phyloP scores from a whole-genome alignment of 371 early-diverging fungal species.

The Syncephalastrum racemosum region DNA sequence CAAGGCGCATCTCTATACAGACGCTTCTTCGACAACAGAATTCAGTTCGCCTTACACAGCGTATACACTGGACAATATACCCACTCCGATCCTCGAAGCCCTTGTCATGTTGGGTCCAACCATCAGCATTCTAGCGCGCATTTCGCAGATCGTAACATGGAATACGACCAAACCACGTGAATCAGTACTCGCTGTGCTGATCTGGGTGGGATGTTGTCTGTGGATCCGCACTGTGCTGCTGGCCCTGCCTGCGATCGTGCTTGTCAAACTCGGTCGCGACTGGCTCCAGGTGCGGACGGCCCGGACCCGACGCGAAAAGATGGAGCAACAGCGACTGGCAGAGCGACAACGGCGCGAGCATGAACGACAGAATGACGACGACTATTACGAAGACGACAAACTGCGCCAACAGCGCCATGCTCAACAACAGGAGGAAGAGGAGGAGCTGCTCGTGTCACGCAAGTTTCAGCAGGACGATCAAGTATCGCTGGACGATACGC shows the following conservation, averaged over 20 bases:
- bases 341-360: slow-evolving; percentile 16
- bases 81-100: slow-evolving; percentile 33
- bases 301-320: slow-evolving; percentile 24
- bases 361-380: slow-evolving; percentile 14
- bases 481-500: slow-evolving; percentile 46
- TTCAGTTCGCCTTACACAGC: slow-evolving; percentile 42
- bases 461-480: slow-evolving; percentile 30
- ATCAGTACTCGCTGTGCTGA: slow-evolving; percentile 25
- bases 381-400: slow-evolving; percentile 19
- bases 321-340: slow-evolving; percentile 27
- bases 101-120: slow-evolving; percentile 32
- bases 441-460: slow-evolving; percentile 27
- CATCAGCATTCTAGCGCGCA: slow-evolving; percentile 11
- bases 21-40: slow-evolving; percentile 8
- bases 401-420: slow-evolving; percentile 13
- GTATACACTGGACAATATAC: slow-evolving; percentile 40
- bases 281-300: slow-evolving; percentile 29
- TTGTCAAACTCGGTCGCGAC: slow-evolving; percentile 26
- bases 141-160: slow-evolving; percentile 29
- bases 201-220: slow-evolving; percentile 29
- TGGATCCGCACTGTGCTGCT: slow-evolving; percentile 34
- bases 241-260: slow-evolving; percentile 23
- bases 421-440: slow-evolving; percentile 23
- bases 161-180: slow-evolving; percentile 19
- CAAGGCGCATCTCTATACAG: not conserved